Percentiles rank a stretch among this genome's conserved stretches.
Evolutionary conservation across 2,329 filamentous ascomycete genomes (phyloP).

Genomic region (Leptographium radiaticola): DNA sequence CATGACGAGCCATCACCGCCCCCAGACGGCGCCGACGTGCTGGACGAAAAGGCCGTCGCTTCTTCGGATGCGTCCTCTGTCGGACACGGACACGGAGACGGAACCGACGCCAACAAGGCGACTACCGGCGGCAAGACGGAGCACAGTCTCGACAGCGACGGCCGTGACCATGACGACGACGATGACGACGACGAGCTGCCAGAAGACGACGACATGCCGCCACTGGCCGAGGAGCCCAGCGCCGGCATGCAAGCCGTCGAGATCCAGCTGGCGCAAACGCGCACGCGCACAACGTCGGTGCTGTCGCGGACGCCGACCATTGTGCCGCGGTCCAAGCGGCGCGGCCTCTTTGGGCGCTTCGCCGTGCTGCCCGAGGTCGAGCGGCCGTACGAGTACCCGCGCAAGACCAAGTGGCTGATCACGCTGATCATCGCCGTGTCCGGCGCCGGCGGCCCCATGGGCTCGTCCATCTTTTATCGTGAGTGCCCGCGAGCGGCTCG

Average conservation of each 20-base stretch:
- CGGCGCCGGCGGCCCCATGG: constrained; percentile 67
- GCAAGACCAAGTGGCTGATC: constrained; percentile 71
- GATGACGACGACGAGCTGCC: not conserved
- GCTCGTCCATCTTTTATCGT: constrained; percentile 76
- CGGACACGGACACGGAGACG: not conserved
- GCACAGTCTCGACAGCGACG: too few species aligned
- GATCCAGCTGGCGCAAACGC: not conserved
- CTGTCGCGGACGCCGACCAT: constrained; percentile 22
- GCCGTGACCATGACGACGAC: constrained; percentile 1
- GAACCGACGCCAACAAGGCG: not conserved
- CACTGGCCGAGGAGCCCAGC: constrained; percentile 8
- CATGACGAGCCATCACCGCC: too few species aligned
- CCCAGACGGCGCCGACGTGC: not conserved
- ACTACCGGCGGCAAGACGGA: not conserved
- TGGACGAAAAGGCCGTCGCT: not conserved
- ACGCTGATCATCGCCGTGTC: constrained; percentile 67
- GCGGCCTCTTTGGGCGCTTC: constrained; percentile 61
- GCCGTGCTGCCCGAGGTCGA: constrained; percentile 62
- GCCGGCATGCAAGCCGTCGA: constrained; percentile 11
- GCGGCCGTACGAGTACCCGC: constrained; percentile 58
- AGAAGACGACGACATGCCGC: constrained; percentile 4
- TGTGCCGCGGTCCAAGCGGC: constrained; percentile 35
- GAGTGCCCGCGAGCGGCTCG: constrained; percentile 20
- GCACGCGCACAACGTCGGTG: not conserved
- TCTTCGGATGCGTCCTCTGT: too few species aligned